Conservation (phyloP, 2,329 filamentous ascomycete genomes). For the Neophaeococcomyces aloes region DNA sequence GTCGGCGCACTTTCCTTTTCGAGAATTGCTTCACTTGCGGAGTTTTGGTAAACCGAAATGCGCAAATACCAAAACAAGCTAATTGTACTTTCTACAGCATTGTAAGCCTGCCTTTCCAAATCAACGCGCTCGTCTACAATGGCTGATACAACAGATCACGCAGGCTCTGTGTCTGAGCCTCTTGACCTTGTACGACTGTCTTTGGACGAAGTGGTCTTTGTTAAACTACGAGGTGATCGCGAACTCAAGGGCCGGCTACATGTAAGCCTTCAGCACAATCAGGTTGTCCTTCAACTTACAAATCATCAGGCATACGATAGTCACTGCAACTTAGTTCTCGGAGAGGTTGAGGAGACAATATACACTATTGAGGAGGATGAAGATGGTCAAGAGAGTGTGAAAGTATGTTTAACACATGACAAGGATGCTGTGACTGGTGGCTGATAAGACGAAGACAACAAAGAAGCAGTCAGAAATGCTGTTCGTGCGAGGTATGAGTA, state of each 20-base stretch:
- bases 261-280: conserved; percentile 44
- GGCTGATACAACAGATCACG: conserved; percentile 71
- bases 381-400: conserved; percentile 61
- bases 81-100: not conserved
- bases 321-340: conserved; percentile 92
- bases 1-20: not conserved
- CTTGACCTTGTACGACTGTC: conserved; percentile 91
- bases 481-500: conserved; percentile 73
- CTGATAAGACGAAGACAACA: conserved; percentile 52
- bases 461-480: conserved; percentile 98
- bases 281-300: conserved; percentile 16
- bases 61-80: not conserved
- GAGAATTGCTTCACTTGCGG: not conserved
- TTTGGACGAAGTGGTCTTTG: conserved; percentile 86
- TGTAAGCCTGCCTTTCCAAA: conserved; percentile 15
- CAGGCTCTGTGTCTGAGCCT: conserved; percentile 69
- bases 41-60: not conserved
- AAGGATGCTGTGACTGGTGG: not conserved
- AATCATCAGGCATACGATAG: conserved; percentile 78
- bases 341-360: conserved; percentile 94
- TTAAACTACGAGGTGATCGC: conserved; percentile 89
- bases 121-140: conserved; percentile 39
- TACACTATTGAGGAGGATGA: conserved; percentile 87
- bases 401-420: conserved; percentile 39
- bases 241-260: conserved; percentile 93